Evolutionary conservation across 192 early-diverging fungal genomes (phyloP).

Genomic region (Podila minutissima): DNA sequence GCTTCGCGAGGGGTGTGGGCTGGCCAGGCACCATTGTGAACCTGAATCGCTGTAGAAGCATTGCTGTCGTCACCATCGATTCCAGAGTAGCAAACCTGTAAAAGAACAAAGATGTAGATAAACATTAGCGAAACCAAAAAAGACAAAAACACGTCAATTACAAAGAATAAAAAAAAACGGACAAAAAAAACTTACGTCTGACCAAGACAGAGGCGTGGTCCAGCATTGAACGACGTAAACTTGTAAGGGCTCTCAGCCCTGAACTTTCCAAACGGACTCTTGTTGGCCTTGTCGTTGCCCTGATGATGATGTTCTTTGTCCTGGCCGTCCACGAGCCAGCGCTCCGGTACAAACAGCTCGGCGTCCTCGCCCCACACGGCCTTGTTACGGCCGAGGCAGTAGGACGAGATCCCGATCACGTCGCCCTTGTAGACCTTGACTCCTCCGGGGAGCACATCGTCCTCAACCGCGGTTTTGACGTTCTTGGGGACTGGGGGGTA

Average conservation of each 20-base stretch:
- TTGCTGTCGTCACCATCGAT: constrained; percentile 27
- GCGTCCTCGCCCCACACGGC: constrained; percentile 59
- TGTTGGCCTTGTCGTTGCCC: neutral
- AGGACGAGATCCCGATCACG: constrained; percentile 47
- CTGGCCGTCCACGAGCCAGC: constrained; percentile 49
- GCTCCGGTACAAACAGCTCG: constrained; percentile 64
- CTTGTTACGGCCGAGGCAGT: constrained; percentile 26
- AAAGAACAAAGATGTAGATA: no score
- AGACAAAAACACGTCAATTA: no score
- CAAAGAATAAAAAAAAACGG: neutral
- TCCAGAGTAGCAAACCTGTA: constrained; percentile 50
- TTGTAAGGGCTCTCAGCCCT: constrained; percentile 49
- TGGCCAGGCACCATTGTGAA: constrained; percentile 37
- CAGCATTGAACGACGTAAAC: constrained; percentile 67
- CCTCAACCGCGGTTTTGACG: constrained; percentile 44
- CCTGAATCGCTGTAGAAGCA: constrained; percentile 34
- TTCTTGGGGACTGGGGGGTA: constrained; percentile 68
- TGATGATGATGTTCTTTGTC: neutral
- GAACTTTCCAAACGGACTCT: constrained; percentile 48
- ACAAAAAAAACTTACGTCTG: constrained; percentile 17
- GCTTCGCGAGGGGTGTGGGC: constrained; percentile 5
- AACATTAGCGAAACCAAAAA: no score
- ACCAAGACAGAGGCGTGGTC: constrained; percentile 58
- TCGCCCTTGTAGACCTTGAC: constrained; percentile 60
- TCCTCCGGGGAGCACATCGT: constrained; percentile 58